A percentile compares a stretch with the other conserved stretches of the same genome.
Conservation (phyloP, 306 rosid genomes). For the Arachis hypogaea region DNA sequence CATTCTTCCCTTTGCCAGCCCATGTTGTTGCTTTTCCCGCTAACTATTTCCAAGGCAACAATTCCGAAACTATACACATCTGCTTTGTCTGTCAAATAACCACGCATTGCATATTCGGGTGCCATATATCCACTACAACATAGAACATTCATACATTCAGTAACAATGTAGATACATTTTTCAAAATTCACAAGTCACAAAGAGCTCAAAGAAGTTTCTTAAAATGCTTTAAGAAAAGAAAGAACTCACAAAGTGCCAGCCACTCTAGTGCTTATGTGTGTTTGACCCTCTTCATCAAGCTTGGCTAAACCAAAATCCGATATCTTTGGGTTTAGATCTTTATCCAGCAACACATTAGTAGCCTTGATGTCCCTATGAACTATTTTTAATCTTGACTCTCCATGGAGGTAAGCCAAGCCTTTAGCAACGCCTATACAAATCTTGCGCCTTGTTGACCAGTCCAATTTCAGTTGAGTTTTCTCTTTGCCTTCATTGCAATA, state of each 20-base stretch:
- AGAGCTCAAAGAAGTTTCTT: constrained; percentile 2
- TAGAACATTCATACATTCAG: neutral
- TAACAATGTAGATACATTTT: neutral
- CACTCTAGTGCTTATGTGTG: no score
- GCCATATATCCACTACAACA: no score
- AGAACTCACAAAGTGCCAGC: constrained; percentile 55
- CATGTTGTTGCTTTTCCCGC: constrained; percentile 57
- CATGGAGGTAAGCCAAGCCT: constrained; percentile 66
- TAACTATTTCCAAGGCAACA: constrained; percentile 50
- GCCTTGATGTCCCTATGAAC: no score
- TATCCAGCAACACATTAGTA: no score
- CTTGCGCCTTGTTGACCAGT: constrained; percentile 54
- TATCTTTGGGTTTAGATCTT: constrained; percentile 40
- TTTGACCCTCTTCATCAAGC: constrained; percentile 49
- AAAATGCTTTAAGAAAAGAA: neutral
- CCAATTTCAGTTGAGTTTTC: constrained; percentile 19
- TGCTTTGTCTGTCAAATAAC: no score
- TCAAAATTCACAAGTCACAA: no score
- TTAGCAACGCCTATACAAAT: constrained; percentile 59
- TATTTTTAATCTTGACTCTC: constrained; percentile 62
- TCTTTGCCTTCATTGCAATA: no score
- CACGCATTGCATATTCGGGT: no score
- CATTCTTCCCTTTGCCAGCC: constrained; percentile 34
- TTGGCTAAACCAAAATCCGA: constrained; percentile 59
- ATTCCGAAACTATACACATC: no score